Evolutionary conservation across 441 rosid species (phyloP), one percentile per base, ranked within the genome.

Genomic region (Breynia disticha): DNA sequence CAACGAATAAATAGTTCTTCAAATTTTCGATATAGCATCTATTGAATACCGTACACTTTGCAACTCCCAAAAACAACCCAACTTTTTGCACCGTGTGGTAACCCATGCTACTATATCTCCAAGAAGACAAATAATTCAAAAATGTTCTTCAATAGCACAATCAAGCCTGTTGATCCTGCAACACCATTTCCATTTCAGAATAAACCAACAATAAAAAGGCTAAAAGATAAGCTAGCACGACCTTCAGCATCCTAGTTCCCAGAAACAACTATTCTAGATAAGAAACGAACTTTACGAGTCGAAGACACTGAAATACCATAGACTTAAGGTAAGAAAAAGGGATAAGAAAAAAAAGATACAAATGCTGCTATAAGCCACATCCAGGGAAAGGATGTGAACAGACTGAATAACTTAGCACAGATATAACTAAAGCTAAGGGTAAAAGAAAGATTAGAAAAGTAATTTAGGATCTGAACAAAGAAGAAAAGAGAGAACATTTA

Each of bases 131-230:
- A 73, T 73, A 71, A 66, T 58, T 71, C 63, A 70, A 72, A 55
- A 67, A 62, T 62, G 66, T 42, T 62, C 78, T 71, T 68, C 76
- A 57, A 55, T 65, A 58, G 66, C 70, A 61, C 69, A 65, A 61
- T 54, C 46, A 51, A 73, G 52, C 76, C 67, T 61, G 61, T 52
- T 43, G 61, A 56, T 67, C 80, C 83, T 72, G 82, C 84, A 80
- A 80, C 64, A 66, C 57, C 77, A 73, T 67, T 55, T 56, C 68
- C 52, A 61, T 58, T 71, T 76, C 59, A 78, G 79, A 78, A 60
- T 57, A 48, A 45, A 52, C 16, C 54, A 41, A 63, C 50, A 45
- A 42, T 51, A 65, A 60, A 59, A 47, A n/a, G n/a, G 54, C 64
- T 64, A 66, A 17, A 56, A n/a, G 61, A 55, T 65, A 62, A 61